Percentiles rank a stretch among this genome's conserved stretches.
Conservation (phyloP, 106 monocot genomes). For the Allium fistulosum region DNA sequence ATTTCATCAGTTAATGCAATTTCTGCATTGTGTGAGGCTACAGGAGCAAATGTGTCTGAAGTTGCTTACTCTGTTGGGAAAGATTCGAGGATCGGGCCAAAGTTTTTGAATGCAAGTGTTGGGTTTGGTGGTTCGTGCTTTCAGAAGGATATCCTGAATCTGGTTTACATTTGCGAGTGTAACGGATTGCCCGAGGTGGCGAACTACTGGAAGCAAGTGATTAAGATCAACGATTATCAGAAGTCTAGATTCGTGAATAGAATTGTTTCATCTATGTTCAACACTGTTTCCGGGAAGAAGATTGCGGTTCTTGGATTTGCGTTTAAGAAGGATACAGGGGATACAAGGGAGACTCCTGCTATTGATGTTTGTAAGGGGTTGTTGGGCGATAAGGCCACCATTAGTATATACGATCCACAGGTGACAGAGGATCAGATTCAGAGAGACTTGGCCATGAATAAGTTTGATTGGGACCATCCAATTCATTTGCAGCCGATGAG, state of each 20-base stretch:
- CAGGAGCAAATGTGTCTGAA: constrained; percentile 5
- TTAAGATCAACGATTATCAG: constrained; percentile 25
- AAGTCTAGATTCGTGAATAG: constrained; percentile 18
- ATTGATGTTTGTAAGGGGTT: constrained; percentile 19
- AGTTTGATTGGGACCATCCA: constrained; percentile 64
- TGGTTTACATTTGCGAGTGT: constrained; percentile 17
- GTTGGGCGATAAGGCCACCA: constrained; percentile 29
- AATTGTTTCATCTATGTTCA: constrained; percentile 21
- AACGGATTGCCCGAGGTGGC: constrained; percentile 14
- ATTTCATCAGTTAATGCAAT: constrained; percentile 14
- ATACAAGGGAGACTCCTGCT: constrained; percentile 16
- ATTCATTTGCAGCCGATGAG: constrained; percentile 51
- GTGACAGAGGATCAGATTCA: constrained; percentile 54
- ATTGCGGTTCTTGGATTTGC: constrained; percentile 17
- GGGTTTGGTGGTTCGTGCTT: constrained; percentile 14
- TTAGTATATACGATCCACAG: constrained; percentile 47
- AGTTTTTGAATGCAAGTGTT: constrained; percentile 16
- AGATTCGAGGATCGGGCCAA: constrained; percentile 10
- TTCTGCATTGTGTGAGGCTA: constrained; percentile 12
- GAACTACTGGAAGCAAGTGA: constrained; percentile 16
- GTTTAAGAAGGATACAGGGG: constrained; percentile 21
- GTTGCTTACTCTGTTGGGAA: constrained; percentile 14
- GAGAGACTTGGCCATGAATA: constrained; percentile 48
- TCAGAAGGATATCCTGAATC: constrained; percentile 16
- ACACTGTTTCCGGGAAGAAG: constrained; percentile 19